Evolutionary conservation across 2,329 filamentous ascomycete species (phyloP), one percentile per base, ranked within the genome.

Genomic region (Monosporascus sp.): DNA sequence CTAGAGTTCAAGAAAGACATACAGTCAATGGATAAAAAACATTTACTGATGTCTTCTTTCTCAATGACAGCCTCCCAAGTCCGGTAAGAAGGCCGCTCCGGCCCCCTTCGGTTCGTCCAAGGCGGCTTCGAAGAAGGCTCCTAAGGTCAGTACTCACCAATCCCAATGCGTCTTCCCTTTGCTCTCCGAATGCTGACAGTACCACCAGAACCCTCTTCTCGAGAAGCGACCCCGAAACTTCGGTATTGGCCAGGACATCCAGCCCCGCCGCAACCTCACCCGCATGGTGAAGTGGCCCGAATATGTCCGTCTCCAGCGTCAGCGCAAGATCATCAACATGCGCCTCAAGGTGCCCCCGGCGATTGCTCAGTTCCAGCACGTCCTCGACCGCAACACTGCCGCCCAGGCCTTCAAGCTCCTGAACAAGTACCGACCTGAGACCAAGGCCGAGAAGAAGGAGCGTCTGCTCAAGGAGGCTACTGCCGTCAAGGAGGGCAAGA

Each of bases 51-150:
- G 80, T 90, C 86, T 90, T 96, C 89, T 94, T 95, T 90, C 93
- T 97, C 93, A 94, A 97, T 97, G 92, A 97, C 82, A 97, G 94
- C 90, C 94, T 88, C 89, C 93, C 75, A 99, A 97, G 83, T 74
- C 82, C 72, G 91, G 91, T 83, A 97, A 97, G 89, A 97, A 97
- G 85, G 87, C 90, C 79, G 94, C 94, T 70, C 82, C 94, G 75
- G 91, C 94, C 80, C 94, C 94, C 76, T 96, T 96, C 86, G 89
- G 91, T 73, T 86, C 92, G 82, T 84, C 86, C 72, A 96, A 95
- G 86, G 90, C 92, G 80, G 80, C 80, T 70, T 81, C 81, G 70
- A 97, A 97, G 89, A 99, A 97, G 89, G 82, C 84, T 66, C 84
- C 90, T 70, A 99, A 97, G 92, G 94, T 97, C 75, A 74, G 88